Base-by-base conservation (phyloP, 495 filamentous ascomycete species). In the Extremus antarcticus region DNA sequence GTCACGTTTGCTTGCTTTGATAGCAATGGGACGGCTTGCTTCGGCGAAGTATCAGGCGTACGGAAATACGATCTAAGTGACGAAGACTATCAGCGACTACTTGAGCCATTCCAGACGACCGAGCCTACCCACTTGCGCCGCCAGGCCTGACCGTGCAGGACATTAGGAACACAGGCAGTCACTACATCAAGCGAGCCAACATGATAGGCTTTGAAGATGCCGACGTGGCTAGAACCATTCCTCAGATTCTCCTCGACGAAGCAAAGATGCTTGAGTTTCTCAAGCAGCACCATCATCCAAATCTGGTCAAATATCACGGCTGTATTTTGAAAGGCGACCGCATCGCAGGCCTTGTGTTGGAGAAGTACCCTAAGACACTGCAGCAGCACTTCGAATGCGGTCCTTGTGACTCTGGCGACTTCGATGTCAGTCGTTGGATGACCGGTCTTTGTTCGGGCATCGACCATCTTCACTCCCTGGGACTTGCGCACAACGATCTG, bases 401-500 rank as follows among this genome's bases (percentile, higher is more conserved):
- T 4, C 17, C 11, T 23, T 17, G 4, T 20, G 43, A 46, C 43
- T 8, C 22, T 7, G 11, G 10, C 47, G 47, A 23, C 17, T 13
- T 10, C 10, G 17, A 50, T 9, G 20, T 23, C 9, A 29, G 11
- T 10, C 19, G 24, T 23, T 10, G 22, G 19, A 7, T 50, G 8
- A 9, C 9, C 19, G 23, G 24, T 29, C 10, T 50, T 24, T 4
- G 10, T 9, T 13, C 60, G 3, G 60, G 43, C 17, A 58, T 57
- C 17, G 16, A 40, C 7, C 60, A 63, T 56, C 57, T 63, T 20
- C 57, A 63, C 40, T 56, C 60, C 15, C 57, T 63, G 16, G 60
- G 57, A 20, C 57, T 63, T 19, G 60, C 60, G 17, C 60, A 63
- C 49, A 63, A 63, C 40, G 60, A 63, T 43, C 52, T 63, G 25